Evolutionary conservation across 768 basidiomycete genomes (phyloP).

Genomic region (Boletales sp.): DNA sequence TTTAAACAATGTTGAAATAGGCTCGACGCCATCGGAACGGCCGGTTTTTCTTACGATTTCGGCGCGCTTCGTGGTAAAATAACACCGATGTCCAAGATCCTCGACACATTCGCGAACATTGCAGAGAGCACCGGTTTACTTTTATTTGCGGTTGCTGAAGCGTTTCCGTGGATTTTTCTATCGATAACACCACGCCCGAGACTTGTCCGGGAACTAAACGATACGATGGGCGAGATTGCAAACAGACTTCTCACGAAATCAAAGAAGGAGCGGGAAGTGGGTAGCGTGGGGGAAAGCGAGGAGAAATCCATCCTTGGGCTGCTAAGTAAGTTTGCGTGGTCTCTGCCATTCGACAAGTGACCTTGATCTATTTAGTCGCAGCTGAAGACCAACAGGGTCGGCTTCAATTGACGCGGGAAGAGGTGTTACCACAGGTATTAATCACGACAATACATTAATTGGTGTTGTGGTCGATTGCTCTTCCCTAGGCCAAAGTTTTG

Average conservation of each 20-base stretch:
- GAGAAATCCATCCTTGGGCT: conserved; percentile 26
- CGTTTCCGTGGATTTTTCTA: conserved; percentile 34
- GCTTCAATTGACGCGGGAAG: conserved; percentile 21
- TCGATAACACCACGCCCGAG: conserved; percentile 35
- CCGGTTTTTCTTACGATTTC: conserved; percentile 59
- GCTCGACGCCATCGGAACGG: conserved; percentile 55
- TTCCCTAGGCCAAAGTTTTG: conserved; percentile 13
- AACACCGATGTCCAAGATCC: conserved; percentile 38
- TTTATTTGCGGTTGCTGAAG: conserved; percentile 32
- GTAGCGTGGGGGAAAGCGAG: conserved; percentile 16
- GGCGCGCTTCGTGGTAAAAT: conserved; percentile 46
- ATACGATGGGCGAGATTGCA: conserved; percentile 38
- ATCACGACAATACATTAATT: too few relatives aligned
- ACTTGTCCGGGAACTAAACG: conserved; percentile 28
- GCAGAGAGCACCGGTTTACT: conserved; percentile 22
- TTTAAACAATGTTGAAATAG: conserved; percentile 22
- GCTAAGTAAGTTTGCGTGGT: conserved; percentile 12
- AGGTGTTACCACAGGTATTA: conserved; percentile 23
- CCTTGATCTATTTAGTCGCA: conserved; percentile 36
- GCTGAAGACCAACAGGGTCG: conserved; percentile 11
- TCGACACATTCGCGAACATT: conserved; percentile 32
- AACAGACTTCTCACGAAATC: conserved; percentile 36
- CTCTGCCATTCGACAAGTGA: neutral
- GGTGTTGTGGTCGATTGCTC: too few relatives aligned
- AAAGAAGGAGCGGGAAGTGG: conserved; percentile 29